Conservation (phyloP, 441 rosid species). For the Populus trichocarpa region DNA sequence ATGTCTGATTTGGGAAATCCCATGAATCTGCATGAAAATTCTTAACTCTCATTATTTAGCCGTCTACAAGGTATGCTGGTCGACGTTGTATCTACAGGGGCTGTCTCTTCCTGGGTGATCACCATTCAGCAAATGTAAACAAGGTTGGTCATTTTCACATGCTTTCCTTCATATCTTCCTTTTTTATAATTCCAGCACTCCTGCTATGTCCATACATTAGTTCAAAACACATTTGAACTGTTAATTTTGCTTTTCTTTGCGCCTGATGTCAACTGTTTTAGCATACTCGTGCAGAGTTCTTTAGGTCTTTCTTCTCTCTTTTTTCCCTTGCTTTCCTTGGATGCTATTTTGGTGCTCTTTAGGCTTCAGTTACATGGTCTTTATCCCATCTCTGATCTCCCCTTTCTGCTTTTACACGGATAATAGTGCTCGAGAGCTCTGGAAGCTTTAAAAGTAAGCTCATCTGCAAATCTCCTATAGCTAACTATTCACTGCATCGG, state of each 20-base stretch:
- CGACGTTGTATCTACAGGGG: slow-evolving; percentile 1
- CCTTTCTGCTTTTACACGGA: not conserved
- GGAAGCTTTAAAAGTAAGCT: not conserved
- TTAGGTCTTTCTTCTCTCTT: not conserved
- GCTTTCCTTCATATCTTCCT: not conserved
- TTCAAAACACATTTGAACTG: not conserved
- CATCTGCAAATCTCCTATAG: not conserved
- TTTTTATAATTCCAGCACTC: not conserved
- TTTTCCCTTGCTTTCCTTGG: not conserved
- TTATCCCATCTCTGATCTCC: not conserved
- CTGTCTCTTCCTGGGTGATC: not conserved
- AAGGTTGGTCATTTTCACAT: slow-evolving; percentile 41
- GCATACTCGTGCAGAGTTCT: not conserved
- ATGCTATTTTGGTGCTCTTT: not conserved
- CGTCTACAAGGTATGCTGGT: slow-evolving; percentile 11
- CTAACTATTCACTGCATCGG: not conserved
- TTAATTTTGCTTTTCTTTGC: not conserved
- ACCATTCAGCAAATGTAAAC: not conserved
- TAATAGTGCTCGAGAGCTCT: not conserved
- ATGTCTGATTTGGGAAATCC: slow-evolving; percentile 19
- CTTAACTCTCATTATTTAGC: slow-evolving; percentile 12
- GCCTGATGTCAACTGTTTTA: not conserved
- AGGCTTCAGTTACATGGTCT: not conserved
- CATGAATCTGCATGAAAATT: slow-evolving; percentile 21
- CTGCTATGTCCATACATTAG: not conserved